Conservation (phyloP, 129 eudicot genomes). For the Mikania micrantha region DNA sequence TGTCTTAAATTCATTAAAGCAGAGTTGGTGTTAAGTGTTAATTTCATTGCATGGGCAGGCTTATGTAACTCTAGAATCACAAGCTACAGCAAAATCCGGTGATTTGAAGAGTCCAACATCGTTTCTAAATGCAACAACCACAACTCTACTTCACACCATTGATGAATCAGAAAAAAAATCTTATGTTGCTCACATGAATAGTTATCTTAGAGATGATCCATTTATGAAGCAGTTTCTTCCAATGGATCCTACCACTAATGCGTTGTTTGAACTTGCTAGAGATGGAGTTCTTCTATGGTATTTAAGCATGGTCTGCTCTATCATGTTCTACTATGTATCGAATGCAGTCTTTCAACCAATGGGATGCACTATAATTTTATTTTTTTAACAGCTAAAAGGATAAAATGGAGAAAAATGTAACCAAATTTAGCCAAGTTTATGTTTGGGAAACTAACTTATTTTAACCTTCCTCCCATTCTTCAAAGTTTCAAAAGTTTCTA, state of each 20-base stretch:
- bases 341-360: not conserved
- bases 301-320: slow-evolving; percentile 18
- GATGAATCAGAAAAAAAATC: slow-evolving; percentile 71
- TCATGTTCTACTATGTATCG: not conserved
- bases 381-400: not conserved
- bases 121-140: slow-evolving; percentile 75
- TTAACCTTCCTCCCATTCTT: not conserved
- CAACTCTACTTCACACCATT: slow-evolving; percentile 83
- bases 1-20: not conserved
- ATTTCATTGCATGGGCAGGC: slow-evolving; percentile 46
- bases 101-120: slow-evolving; percentile 52
- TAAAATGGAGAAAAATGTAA: not conserved
- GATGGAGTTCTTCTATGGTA: slow-evolving; percentile 99
- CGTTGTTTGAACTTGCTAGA: slow-evolving; percentile 77
- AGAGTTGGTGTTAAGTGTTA: not conserved
- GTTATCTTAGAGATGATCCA: slow-evolving; percentile 90
- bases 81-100: slow-evolving; percentile 48
- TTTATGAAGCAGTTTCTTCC: slow-evolving; percentile 95
- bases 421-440: not conserved
- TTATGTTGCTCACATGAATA: slow-evolving; percentile 92
- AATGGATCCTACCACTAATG: slow-evolving; percentile 65
- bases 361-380: not conserved
- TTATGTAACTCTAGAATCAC: slow-evolving; percentile 57
- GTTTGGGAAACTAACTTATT: not conserved
- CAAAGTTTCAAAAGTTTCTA: not conserved